Evolutionary conservation across 2,329 filamentous ascomycete species (phyloP), one percentile per base, ranked within the genome.

Genomic region (Aureobasidium sp.): DNA sequence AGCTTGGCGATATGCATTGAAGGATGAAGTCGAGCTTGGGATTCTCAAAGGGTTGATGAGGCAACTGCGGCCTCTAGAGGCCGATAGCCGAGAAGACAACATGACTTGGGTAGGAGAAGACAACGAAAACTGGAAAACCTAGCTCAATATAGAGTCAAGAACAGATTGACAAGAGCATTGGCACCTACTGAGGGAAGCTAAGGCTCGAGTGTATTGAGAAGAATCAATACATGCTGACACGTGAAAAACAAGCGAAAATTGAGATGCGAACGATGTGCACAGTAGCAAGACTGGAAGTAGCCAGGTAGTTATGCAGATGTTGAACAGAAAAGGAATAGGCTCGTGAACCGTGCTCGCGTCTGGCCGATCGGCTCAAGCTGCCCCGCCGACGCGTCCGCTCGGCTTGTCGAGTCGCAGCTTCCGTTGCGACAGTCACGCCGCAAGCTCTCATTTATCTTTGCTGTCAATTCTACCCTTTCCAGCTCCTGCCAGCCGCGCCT

Each of bases 51-150:
- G n/a, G 9, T 7, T 57, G 34, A 29, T n/a, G 29, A 48, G 20
- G 17, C 55, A 32, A 15, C 42, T 58, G 20, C 32, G 23, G 44
- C 29, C 32, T 29, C 29, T 2, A 17, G 42, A 58, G 46, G 46
- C 23, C 15, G 34, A 50, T 20, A 58, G 29, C 34, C 57, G 57
- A 34, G 57, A 41, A 51, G 32, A 60, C 23, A 60, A 42, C 57
- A 60, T 60, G 57, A 60, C 41, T 51, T 51, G 23, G 29, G 8
- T 4, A 48, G 55, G 2, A 60, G 27, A 39, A 59, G 23, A 39
- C 32, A 59, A 50, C 7, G 34, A 60, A 60, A 51, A 60, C 39
- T 34, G 26, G 34, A 26, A 26, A 9, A 60, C 57, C 57, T 60
- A 60, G 44, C 57, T 60, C 29, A 60, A 50, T 17, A 50, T 50